Evolutionary conservation across 2,329 filamentous ascomycete genomes (phyloP), one percentile per base, ranked within the genome.

Genomic region (Scorias spongiosa): DNA sequence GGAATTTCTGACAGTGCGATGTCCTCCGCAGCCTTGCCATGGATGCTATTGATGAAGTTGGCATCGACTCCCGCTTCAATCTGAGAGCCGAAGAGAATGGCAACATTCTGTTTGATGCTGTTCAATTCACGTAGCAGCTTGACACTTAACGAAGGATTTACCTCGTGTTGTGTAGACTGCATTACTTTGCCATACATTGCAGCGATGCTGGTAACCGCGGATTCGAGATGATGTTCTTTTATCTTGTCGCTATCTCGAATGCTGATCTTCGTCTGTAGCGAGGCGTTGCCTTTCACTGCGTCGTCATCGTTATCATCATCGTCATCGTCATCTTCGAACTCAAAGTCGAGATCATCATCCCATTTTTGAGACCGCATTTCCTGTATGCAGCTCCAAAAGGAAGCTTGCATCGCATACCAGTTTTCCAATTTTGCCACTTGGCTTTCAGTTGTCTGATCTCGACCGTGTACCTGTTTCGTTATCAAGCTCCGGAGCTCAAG

Each of bases 81-180:
- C 15, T 12, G 4, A 5, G 32, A 36, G 15, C 15, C 32, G 15
- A 36, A 36, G 9, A 36, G 32, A 36, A 9, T 9, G 0, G 66
- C 63, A 2, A 77, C 80, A 78, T 49, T 87, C 82, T 30, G 51
- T 18, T 28, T 57, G 54, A 11, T 59, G 30, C 72, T 70, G 10
- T 84, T 76, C 14, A 94, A 72, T 50, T 89, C 83, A 28, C 88
- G 73, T 14, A 91, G 65, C 1, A 87, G 64, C 4, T 86, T 80
- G 1, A 93, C 60, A 14, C 93, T 62, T 51, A 88, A 87, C 3
- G 52, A 46, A 40, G 38, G 14, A 14, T 12, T 12, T 5, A 12
- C 11, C 38, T 12, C 38, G 11, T 12, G 4, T 3, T 12, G 11
- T 18, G 14, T 15, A 18, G 12, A 12, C 14, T 18, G 2, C 11